Percentiles rank a stretch among this genome's conserved stretches.
phyloP scores from a whole-genome alignment of 768 basidiomycete species.

The Lactarius hengduanensis region DNA sequence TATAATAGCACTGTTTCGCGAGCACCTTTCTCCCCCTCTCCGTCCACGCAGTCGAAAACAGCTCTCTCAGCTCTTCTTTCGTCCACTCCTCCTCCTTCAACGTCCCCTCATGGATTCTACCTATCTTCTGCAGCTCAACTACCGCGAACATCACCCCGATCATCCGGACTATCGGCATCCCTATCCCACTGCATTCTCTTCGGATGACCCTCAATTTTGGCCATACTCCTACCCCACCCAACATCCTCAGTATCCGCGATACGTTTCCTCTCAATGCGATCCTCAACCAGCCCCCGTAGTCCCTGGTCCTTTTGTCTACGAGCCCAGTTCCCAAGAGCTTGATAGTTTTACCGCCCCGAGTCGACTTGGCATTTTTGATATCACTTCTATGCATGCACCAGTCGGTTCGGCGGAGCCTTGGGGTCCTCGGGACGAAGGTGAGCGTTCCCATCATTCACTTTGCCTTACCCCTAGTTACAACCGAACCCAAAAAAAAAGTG shows the following conservation, averaged over 20 bases:
- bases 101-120: slow-evolving; percentile 10
- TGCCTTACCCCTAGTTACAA: not conserved
- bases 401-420: slow-evolving; percentile 14
- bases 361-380: slow-evolving; percentile 20
- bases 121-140: slow-evolving; percentile 20
- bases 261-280: slow-evolving; percentile 21
- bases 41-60: slow-evolving; percentile 21
- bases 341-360: slow-evolving; percentile 7
- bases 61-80: slow-evolving; percentile 4
- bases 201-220: slow-evolving; percentile 24
- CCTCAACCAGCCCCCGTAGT: not conserved
- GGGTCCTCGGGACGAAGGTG: slow-evolving; percentile 16
- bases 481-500: not conserved
- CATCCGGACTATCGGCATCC: slow-evolving; percentile 16
- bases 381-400: slow-evolving; percentile 13
- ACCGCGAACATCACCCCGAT: slow-evolving; percentile 15
- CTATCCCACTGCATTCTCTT: slow-evolving; percentile 10
- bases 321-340: not conserved
- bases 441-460: not conserved
- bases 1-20: slow-evolving; percentile 14
- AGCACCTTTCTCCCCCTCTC: slow-evolving; percentile 14
- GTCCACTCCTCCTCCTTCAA: slow-evolving; percentile 1
- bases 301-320: slow-evolving; percentile 8
- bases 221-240: slow-evolving; percentile 15
- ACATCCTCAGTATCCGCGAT: slow-evolving; percentile 4